Percentiles rank a stretch among this genome's conserved stretches.
These are phyloP conservation scores for Hansenula lynferdii DNA, from an alignment of 1,139 yeast genomes.

Conservation along the genomic window DNA sequence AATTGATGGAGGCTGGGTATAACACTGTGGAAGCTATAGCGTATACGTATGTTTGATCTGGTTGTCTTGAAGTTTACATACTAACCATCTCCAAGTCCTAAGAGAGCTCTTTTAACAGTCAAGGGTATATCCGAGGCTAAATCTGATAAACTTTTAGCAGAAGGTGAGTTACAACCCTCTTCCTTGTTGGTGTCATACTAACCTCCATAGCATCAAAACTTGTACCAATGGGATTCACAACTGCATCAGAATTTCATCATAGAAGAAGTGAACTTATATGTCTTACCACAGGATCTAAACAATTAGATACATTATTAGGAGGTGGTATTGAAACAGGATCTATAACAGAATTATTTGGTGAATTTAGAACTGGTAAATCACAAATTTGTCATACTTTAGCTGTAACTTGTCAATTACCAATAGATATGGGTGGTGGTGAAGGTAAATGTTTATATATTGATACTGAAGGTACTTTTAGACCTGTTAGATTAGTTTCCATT, in stretches of 20 bases:
- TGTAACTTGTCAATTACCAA: conserved; percentile 93
- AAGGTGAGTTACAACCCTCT: conserved; percentile 21
- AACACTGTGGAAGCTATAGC: conserved; percentile 93
- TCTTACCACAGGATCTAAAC: conserved; percentile 92
- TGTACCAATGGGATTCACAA: conserved; percentile 96
- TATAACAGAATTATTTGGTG: conserved; percentile 95
- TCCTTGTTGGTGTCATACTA: not conserved
- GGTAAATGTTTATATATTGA: conserved; percentile 96
- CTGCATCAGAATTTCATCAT: conserved; percentile 92
- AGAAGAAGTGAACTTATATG: conserved; percentile 89
- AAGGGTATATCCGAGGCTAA: conserved; percentile 96
- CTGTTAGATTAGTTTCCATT: conserved; percentile 82
- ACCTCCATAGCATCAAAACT: conserved; percentile 55
- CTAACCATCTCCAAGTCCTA: conserved; percentile 37
- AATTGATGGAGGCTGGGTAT: conserved; percentile 76
- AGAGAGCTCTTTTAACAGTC: conserved; percentile 66
- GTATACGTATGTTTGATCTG: conserved; percentile 41
- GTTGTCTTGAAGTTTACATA: conserved; percentile 5
- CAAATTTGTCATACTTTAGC: conserved; percentile 96
- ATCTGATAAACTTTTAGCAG: conserved; percentile 78
- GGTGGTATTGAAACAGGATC: conserved; percentile 99
- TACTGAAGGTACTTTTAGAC: conserved; percentile 96
- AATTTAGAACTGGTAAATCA: conserved; percentile 95
- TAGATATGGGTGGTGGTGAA: conserved; percentile 99
- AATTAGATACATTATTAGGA: conserved; percentile 86